phyloP scores from a whole-genome alignment of 495 filamentous ascomycete species.

The Daldinia vernicosa region DNA sequence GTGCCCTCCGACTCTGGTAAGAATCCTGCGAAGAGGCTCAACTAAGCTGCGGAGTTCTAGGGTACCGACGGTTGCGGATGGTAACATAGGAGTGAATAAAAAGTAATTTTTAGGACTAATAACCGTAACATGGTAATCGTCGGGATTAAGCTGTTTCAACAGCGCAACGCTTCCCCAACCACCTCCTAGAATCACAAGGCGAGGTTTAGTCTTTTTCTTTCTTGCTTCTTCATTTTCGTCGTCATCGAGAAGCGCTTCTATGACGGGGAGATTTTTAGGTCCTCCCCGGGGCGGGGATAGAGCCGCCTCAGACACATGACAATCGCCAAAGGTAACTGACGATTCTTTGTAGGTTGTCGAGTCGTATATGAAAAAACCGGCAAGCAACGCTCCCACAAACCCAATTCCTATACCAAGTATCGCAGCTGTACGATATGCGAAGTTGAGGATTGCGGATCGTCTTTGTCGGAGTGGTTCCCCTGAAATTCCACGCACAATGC shows the following conservation, averaged over 20 bases:
- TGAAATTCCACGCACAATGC: constrained; percentile 50
- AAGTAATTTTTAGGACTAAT: constrained; percentile 96
- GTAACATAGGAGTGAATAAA: constrained; percentile 96
- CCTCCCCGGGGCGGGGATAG: constrained; percentile 84
- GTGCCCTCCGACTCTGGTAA: constrained; percentile 80
- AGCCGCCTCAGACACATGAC: constrained; percentile 83
- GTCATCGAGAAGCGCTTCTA: constrained; percentile 86
- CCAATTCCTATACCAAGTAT: constrained; percentile 58
- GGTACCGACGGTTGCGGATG: constrained; percentile 95
- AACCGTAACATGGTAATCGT: constrained; percentile 93
- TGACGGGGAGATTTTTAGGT: constrained; percentile 95
- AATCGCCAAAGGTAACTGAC: constrained; percentile 66
- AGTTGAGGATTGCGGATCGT: constrained; percentile 57
- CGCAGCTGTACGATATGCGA: constrained; percentile 60
- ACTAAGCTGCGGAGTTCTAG: constrained; percentile 89
- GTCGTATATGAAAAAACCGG: constrained; percentile 95
- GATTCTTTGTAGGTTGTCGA: constrained; percentile 84
- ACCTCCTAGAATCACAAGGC: constrained; percentile 89
- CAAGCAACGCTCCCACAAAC: constrained; percentile 60
- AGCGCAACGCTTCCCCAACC: constrained; percentile 96
- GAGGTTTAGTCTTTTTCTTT: constrained; percentile 82
- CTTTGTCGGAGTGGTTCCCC: constrained; percentile 59
- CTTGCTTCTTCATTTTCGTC: constrained; percentile 75
- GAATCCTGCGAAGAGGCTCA: constrained; percentile 89
- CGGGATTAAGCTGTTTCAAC: constrained; percentile 87